Percentiles rank a stretch among this genome's conserved stretches.
These are phyloP conservation scores for Flaveria linearis DNA, from an alignment of 129 eudicot species.

Conservation along the genomic window DNA sequence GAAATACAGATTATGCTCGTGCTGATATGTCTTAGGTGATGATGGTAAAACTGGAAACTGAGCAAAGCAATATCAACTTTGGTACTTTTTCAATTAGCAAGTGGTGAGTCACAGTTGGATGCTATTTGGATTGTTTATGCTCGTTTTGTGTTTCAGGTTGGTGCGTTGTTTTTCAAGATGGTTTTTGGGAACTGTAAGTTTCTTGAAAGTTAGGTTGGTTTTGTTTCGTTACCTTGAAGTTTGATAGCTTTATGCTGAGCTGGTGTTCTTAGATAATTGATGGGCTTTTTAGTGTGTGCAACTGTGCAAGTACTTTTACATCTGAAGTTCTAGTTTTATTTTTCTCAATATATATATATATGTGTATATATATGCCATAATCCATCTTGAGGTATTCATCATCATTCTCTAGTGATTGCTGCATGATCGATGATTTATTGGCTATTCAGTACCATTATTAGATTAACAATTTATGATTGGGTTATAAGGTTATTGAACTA, in stretches of 20 bases:
- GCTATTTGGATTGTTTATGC: slow-evolving; percentile 47
- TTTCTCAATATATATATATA: no score
- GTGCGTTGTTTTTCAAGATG: slow-evolving; percentile 48
- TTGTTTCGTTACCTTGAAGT: slow-evolving; percentile 35
- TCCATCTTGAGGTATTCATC: slow-evolving; percentile 12
- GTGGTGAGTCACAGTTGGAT: slow-evolving; percentile 38
- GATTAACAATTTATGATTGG: neutral
- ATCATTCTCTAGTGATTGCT: slow-evolving; percentile 7
- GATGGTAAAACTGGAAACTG: slow-evolving; percentile 14
- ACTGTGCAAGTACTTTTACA: slow-evolving; percentile 26
- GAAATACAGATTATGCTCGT: slow-evolving; percentile 54
- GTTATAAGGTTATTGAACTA: neutral
- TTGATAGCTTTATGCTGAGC: slow-evolving; percentile 33
- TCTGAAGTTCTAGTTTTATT: slow-evolving; percentile 31
- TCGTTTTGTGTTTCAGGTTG: slow-evolving; percentile 75
- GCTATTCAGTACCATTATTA: neutral
- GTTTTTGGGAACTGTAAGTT: slow-evolving; percentile 52
- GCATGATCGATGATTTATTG: slow-evolving; percentile 18
- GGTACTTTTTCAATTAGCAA: slow-evolving; percentile 22
- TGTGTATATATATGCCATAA: slow-evolving; percentile 1
- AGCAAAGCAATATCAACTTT: slow-evolving; percentile 30
- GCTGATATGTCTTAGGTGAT: slow-evolving; percentile 51
- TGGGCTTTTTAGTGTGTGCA: slow-evolving; percentile 26
- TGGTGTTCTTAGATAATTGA: slow-evolving; percentile 26
- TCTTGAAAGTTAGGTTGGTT: slow-evolving; percentile 61